Percentiles rank a stretch among this genome's conserved stretches.
phyloP scores from a whole-genome alignment of 208 protist genomes.

The Leishmania guyanensis region DNA sequence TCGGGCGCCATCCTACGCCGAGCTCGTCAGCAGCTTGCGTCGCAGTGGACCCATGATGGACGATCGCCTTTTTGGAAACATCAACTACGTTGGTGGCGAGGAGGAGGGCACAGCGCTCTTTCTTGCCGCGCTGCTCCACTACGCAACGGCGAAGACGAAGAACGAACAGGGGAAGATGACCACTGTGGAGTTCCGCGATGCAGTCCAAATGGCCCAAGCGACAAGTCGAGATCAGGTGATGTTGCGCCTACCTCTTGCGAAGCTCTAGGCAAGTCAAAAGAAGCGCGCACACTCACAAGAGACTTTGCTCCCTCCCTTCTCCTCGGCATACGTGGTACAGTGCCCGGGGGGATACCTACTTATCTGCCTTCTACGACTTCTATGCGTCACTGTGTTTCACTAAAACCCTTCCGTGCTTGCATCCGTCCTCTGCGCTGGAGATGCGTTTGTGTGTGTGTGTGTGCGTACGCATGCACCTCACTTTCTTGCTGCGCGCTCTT shows the following conservation, averaged over 20 bases:
- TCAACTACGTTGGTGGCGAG: slow-evolving; percentile 76
- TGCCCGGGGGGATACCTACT: background rate
- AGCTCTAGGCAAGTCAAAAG: slow-evolving; percentile 21
- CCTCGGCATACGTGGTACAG: background rate
- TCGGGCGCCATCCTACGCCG: slow-evolving; percentile 40
- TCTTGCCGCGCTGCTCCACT: slow-evolving; percentile 56
- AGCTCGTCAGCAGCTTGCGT: slow-evolving; percentile 31
- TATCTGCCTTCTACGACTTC: background rate
- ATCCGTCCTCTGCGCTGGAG: background rate
- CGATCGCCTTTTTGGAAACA: slow-evolving; percentile 63
- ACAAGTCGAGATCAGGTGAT: slow-evolving; percentile 26
- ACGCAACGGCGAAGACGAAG: slow-evolving; percentile 9
- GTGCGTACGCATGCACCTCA: background rate
- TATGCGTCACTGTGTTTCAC: background rate
- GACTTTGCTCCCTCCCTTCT: background rate
- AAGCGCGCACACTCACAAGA: background rate
- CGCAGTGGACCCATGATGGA: slow-evolving; percentile 80
- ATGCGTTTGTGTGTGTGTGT: background rate
- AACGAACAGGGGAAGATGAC: background rate
- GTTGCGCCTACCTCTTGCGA: slow-evolving; percentile 7
- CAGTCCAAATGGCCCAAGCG: slow-evolving; percentile 28
- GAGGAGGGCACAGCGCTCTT: slow-evolving; percentile 74
- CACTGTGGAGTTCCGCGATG: slow-evolving; percentile 28
- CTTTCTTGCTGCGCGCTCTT: background rate
- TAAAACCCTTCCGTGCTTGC: background rate